These are phyloP conservation scores for Lactarius evosmus DNA, from an alignment of 768 basidiomycete genomes.

Conservation along the genomic window DNA sequence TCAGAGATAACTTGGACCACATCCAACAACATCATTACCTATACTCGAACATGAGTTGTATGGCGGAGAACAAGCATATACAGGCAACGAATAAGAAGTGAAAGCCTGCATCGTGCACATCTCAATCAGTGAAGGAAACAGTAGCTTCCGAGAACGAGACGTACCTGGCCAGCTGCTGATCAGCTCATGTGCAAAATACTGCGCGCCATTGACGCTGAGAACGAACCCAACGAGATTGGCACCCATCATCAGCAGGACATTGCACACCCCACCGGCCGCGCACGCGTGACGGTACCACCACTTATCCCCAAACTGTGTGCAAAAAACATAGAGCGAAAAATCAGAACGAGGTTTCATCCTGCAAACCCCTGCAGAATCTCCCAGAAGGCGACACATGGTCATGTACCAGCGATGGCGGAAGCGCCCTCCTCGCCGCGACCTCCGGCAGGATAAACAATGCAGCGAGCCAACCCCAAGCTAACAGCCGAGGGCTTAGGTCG, in stretches of 20 bases:
- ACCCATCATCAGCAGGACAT: conserved; percentile 83
- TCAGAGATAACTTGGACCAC: background rate
- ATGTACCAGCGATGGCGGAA: conserved; percentile 65
- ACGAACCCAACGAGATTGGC: conserved; percentile 97
- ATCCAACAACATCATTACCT: conserved; percentile 47
- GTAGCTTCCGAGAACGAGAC: background rate
- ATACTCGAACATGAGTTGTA: conserved; percentile 96
- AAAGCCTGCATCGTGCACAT: conserved; percentile 44
- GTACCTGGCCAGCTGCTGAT: conserved; percentile 62
- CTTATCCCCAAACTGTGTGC: conserved; percentile 55
- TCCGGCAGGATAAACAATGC: too few relatives aligned
- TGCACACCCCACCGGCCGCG: conserved; percentile 77
- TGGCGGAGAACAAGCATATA: conserved; percentile 70
- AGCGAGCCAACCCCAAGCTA: too few relatives aligned
- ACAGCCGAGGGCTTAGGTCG: conserved; percentile 77
- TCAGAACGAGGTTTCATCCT: background rate
- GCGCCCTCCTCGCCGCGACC: background rate
- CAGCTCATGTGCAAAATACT: conserved; percentile 61
- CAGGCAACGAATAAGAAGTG: conserved; percentile 60
- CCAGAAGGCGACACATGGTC: background rate
- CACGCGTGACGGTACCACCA: conserved; percentile 86
- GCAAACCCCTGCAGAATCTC: background rate
- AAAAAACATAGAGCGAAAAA: conserved; percentile 1
- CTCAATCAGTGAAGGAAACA: background rate
- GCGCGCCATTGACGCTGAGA: conserved; percentile 76